Evolutionary conservation across 768 basidiomycete genomes (phyloP), one percentile per base, ranked within the genome.

Genomic region (Termitomyces sp.): DNA sequence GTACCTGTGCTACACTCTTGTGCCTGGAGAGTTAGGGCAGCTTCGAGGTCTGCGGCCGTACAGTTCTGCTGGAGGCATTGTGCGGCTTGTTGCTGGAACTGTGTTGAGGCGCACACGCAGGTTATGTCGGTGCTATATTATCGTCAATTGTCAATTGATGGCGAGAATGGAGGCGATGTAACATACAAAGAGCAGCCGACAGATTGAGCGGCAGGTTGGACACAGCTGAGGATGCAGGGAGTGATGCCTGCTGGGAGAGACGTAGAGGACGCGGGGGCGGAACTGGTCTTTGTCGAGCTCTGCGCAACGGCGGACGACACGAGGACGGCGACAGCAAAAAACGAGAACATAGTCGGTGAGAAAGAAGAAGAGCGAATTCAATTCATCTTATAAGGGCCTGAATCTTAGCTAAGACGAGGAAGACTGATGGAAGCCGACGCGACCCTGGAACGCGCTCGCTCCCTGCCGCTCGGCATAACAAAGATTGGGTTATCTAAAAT

Each of bases 51-150:
- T 5, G 29, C n/a, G n/a, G n/a, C n/a, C n/a, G n/a, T n/a, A n/a
- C n/a, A n/a, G n/a, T n/a, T n/a, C n/a, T n/a, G n/a, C n/a, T n/a
- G n/a, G n/a, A n/a, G n/a, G 49, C 3, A 25, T 5, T 3, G 66
- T 53, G 45, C 66, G 16, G 65, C 65, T 19, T 61, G 59, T 2
- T 31, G 44, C 37, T 66, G 60, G 65, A 65, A 68, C 35, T 61
- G 53, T 4, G 37, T 5, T 2, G 52, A 62, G 1, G 52, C 31
- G 52, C 66, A 68, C 12, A 68, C 43, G 45, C 66, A 68, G 5
- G 50, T 0, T 7, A 44, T 0, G 31, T 68, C 47, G 32, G 61
- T 41, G 52, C 60, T 63, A 42, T 40, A 21, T 17, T 10, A 52
- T 31, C 11, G 4, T 23, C 43, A 21, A 29, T 17, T 10, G 5